phyloP scores from a whole-genome alignment of 306 rosid species.

The Gastrolobium villosum region DNA sequence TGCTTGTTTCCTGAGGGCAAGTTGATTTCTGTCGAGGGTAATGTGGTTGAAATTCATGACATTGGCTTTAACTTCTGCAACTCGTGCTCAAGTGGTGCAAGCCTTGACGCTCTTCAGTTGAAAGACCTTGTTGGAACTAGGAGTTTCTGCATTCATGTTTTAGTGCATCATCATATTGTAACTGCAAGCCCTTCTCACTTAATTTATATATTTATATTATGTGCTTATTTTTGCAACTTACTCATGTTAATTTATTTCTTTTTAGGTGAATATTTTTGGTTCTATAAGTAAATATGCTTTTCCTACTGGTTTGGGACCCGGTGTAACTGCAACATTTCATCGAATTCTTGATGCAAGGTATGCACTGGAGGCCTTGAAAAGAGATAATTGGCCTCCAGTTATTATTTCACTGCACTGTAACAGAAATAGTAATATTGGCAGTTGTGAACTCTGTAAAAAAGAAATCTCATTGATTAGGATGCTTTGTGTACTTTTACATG shows the following conservation, averaged over 20 bases:
- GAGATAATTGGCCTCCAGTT: conserved; percentile 30
- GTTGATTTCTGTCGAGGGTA: conserved; percentile 66
- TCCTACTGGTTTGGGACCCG: conserved; percentile 90
- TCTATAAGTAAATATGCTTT: conserved; percentile 53
- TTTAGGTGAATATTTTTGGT: conserved; percentile 76
- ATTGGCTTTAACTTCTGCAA: conserved; percentile 49
- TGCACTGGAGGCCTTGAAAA: conserved; percentile 29
- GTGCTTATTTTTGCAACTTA: conserved; percentile 28
- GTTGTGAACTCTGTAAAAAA: conserved; percentile 19
- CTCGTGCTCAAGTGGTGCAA: conserved; percentile 54
- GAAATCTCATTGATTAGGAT: conserved; percentile 1
- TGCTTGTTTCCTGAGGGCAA: conserved; percentile 80
- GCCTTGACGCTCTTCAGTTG: conserved; percentile 54
- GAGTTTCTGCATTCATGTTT: conserved; percentile 75
- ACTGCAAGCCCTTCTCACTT: conserved; percentile 37
- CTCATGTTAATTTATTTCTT: conserved; percentile 42
- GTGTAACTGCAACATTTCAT: conserved; percentile 78
- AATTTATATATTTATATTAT: conserved; percentile 35
- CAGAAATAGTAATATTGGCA: conserved; percentile 18
- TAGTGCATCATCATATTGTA: conserved; percentile 71
- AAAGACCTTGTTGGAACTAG: conserved; percentile 53
- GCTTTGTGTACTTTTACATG: conserved; percentile 15
- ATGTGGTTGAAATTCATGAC: conserved; percentile 66
- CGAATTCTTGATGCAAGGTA: conserved; percentile 83
- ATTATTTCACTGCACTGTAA: conserved; percentile 30